These are phyloP conservation scores for Myriosclerotinia duriaeana DNA, from an alignment of 2,329 filamentous ascomycete genomes.

Conservation along the genomic window DNA sequence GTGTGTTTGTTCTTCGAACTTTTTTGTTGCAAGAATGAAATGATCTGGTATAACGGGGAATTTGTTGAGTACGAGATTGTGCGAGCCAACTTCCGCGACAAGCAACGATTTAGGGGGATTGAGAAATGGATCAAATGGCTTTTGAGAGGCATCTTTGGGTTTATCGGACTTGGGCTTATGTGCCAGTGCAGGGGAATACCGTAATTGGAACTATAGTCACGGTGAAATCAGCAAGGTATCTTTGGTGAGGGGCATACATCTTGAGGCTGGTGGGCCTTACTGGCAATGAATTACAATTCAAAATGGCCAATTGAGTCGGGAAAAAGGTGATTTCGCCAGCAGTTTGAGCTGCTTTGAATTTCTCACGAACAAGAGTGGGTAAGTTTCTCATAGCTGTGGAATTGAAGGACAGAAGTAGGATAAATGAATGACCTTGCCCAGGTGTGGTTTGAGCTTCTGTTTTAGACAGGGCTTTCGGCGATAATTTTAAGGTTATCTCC, in stretches of 20 bases:
- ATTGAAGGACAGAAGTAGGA: neutral
- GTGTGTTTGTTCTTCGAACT: constrained; percentile 63
- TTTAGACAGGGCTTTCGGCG: neutral
- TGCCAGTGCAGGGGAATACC: constrained; percentile 67
- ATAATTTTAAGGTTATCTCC: constrained; percentile 1
- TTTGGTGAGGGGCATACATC: neutral
- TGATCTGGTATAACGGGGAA: constrained; percentile 70
- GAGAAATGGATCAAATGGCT: constrained; percentile 62
- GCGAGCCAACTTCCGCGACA: constrained; percentile 54
- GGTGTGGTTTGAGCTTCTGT: neutral
- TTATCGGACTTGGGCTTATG: constrained; percentile 59
- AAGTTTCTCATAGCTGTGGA: constrained; percentile 27
- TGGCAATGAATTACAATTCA: constrained; percentile 35
- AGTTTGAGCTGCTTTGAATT: constrained; percentile 37
- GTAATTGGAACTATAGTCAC: constrained; percentile 64
- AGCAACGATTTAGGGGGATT: constrained; percentile 55
- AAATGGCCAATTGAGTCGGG: constrained; percentile 36
- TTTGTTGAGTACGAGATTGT: constrained; percentile 72
- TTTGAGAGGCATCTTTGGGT: constrained; percentile 34
- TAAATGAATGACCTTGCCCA: neutral
- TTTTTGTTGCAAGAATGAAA: constrained; percentile 68
- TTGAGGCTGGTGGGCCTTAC: constrained; percentile 27
- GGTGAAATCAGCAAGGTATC: constrained; percentile 7
- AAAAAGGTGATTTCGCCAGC: constrained; percentile 37
- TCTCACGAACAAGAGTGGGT: constrained; percentile 35